phyloP scores from a whole-genome alignment of 116 monocot species.

The Iris pallida region DNA sequence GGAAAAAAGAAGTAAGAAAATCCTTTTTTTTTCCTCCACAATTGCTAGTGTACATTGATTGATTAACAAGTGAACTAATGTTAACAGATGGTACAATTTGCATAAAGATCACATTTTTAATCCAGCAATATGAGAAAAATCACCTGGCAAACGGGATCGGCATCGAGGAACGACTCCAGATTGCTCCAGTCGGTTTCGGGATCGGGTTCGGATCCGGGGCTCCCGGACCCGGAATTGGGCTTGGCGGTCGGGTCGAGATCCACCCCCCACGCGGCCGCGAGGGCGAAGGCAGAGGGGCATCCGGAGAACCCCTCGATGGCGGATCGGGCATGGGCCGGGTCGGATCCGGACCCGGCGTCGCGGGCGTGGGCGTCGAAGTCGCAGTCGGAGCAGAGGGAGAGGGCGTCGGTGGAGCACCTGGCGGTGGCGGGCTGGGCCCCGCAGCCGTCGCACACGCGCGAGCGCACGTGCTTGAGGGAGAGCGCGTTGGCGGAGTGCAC shows the following conservation, averaged over 20 bases:
- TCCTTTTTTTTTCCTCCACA: no score
- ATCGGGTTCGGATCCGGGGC: neutral
- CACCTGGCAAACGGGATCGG: neutral
- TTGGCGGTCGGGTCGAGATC: conserved; percentile 14
- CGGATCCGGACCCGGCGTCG: conserved; percentile 7
- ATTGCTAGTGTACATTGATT: no score
- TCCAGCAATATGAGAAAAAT: no score
- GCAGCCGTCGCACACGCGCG: conserved; percentile 48
- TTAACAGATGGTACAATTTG: no score
- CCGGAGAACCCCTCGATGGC: conserved; percentile 56
- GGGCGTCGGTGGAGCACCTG: conserved; percentile 21
- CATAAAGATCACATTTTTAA: no score
- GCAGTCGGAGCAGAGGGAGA: conserved; percentile 53
- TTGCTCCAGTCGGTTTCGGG: conserved; percentile 6
- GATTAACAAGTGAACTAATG: no score
- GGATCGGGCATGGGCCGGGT: conserved; percentile 13
- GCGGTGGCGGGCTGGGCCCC: conserved; percentile 22
- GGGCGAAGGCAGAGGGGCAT: conserved; percentile 40
- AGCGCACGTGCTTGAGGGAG: conserved; percentile 49
- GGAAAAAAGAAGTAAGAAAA: no score
- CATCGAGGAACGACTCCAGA: neutral
- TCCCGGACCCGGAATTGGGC: neutral
- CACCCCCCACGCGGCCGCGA: conserved; percentile 50
- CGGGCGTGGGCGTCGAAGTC: conserved; percentile 18
- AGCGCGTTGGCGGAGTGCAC: conserved; percentile 64